phyloP scores from a whole-genome alignment of 2,329 filamentous ascomycete genomes.

The Plenodomus biglobosus region DNA sequence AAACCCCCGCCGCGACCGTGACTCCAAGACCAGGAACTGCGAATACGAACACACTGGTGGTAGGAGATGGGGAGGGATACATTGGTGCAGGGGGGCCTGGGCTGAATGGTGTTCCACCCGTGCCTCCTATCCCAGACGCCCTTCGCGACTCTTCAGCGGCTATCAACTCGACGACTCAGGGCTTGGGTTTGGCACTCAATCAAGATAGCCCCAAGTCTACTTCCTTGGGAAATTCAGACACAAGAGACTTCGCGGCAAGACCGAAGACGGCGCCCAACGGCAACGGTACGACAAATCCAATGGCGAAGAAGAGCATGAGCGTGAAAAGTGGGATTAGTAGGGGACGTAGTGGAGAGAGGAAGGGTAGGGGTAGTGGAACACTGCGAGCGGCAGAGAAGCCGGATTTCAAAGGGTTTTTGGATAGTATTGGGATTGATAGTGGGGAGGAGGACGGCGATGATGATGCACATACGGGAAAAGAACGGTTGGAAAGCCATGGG shows the following conservation, averaged over 20 bases:
- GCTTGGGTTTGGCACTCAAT: background rate
- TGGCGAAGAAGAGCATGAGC: slow-evolving; percentile 27
- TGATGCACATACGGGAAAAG: no score
- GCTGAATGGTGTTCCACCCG: slow-evolving; percentile 28
- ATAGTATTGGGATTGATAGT: slow-evolving; percentile 39
- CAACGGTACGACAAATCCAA: background rate
- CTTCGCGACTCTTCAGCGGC: slow-evolving; percentile 23
- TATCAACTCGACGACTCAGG: background rate
- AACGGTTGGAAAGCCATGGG: no score
- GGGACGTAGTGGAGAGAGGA: slow-evolving; percentile 22
- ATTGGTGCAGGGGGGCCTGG: background rate
- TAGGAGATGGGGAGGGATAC: slow-evolving; percentile 3
- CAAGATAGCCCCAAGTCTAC: no score
- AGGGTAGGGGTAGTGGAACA: slow-evolving; percentile 14
- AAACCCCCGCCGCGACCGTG: slow-evolving; percentile 27
- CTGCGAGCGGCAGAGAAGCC: slow-evolving; percentile 14
- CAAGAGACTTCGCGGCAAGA: slow-evolving; percentile 15
- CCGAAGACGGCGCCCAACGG: slow-evolving; percentile 25
- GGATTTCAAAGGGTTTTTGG: slow-evolving; percentile 38
- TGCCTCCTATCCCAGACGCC: slow-evolving; percentile 37
- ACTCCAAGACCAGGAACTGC: slow-evolving; percentile 21
- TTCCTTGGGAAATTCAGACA: background rate
- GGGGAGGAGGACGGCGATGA: slow-evolving; percentile 18
- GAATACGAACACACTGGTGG: slow-evolving; percentile 7
- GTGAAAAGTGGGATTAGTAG: slow-evolving; percentile 27